Evolutionary conservation across 768 basidiomycete genomes (phyloP), one percentile per base, ranked within the genome.

Genomic region (Podaxis sp.): DNA sequence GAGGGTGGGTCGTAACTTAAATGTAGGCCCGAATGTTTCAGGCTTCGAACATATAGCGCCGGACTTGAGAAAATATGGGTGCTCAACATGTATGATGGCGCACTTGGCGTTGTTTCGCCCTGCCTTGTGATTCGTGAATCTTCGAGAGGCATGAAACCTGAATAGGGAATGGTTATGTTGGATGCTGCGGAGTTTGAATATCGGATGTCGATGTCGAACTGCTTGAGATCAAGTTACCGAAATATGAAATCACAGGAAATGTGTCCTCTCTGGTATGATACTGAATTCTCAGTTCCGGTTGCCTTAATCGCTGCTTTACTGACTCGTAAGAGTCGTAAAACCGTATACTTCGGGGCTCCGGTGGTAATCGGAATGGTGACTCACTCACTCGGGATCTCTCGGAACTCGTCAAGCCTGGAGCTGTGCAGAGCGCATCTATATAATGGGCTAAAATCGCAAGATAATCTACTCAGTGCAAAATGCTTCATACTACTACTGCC

Each of bases 401-500:
- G 58, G 58, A 51, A 59, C 12, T 52, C 37, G 36, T 52, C 33
- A 17, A 24, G 48, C 33, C 22, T 58, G 24, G 3, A 28, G 44
- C 48, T 33, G 22, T 20, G 8, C 37, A 20, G 7, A 24, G 33
- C 54, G 40, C 10, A 22, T 38, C 6, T 38, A 58, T 48, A 58
- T 49, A 36, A 20, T 20, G 28, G 30, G 8, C 49, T 20, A 20
- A 50, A 48, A 44, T 37, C 38, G 13, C 56, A 38, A 38, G 6
- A 50, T 30, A 20, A 4, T 22, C 22, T 22, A 30, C 61, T n/a
- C 33, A 13, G 30, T 37, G 41, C 41, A 62, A 37, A 37, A 62
- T 62, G 61, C 54, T 62, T 56, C 54, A 56, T 12, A 56, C 60
- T 48, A 44, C 60, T 36, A 20, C 22, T 37, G 20, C 51, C 22